Evolutionary conservation across 805 yeast species (phyloP).

Genomic region (Wickerhamomyces silvicola): DNA sequence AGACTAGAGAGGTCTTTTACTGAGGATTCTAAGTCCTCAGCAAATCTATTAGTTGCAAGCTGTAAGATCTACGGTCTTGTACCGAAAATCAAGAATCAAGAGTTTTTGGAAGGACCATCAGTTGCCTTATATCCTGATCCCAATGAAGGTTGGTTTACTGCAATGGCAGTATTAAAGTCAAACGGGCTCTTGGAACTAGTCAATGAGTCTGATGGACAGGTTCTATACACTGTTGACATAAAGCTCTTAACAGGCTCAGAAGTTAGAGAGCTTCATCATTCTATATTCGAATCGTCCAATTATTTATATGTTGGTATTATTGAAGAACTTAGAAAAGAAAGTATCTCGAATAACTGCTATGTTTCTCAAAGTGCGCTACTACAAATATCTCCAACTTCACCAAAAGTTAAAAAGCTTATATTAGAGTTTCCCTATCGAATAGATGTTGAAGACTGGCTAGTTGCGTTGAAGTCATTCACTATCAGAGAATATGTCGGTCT

Average conservation of each 20-base stretch:
- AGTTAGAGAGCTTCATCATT: slow-evolving; percentile 55
- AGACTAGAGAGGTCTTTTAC: slow-evolving; percentile 13
- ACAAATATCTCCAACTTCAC: slow-evolving; percentile 25
- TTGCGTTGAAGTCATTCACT: slow-evolving; percentile 59
- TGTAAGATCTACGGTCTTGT: slow-evolving; percentile 56
- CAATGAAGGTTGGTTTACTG: slow-evolving; percentile 62
- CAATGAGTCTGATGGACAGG: slow-evolving; percentile 57
- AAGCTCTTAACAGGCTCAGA: slow-evolving; percentile 49
- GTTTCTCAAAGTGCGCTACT: slow-evolving; percentile 1
- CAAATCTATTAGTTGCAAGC: slow-evolving; percentile 49
- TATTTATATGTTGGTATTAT: slow-evolving; percentile 53
- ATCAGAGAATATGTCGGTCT: slow-evolving; percentile 42
- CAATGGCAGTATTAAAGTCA: slow-evolving; percentile 63
- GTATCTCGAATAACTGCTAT: slow-evolving; percentile 5
- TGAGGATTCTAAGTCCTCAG: slow-evolving; percentile 24
- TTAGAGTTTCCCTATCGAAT: slow-evolving; percentile 60
- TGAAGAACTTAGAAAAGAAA: slow-evolving; percentile 40
- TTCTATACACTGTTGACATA: slow-evolving; percentile 53
- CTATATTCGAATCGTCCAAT: slow-evolving; percentile 54
- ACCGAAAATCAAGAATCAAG: slow-evolving; percentile 18
- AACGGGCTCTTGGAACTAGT: slow-evolving; percentile 57
- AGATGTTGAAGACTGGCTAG: slow-evolving; percentile 74
- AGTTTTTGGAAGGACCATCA: slow-evolving; percentile 9
- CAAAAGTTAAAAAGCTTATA: slow-evolving; percentile 32
- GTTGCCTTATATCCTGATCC: slow-evolving; percentile 14